Base-by-base conservation (phyloP, 2,329 filamentous ascomycete genomes). In the Coniochaeta pulveracea region DNA sequence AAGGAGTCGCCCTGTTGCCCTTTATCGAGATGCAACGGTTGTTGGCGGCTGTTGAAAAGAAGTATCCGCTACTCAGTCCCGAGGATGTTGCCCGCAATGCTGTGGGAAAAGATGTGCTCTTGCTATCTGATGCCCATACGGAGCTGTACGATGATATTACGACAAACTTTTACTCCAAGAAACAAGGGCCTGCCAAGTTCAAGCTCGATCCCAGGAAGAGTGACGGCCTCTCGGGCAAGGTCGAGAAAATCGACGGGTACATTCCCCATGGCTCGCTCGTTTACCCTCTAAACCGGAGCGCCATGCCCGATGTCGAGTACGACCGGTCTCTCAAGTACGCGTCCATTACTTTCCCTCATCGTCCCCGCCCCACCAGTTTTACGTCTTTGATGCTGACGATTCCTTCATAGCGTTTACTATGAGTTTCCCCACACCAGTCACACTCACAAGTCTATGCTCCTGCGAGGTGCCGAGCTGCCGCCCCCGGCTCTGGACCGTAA, bases 1-100 rank as follows among this genome's bases (percentile, higher is more conserved):
- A 96, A 55, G 91, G 91, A 42, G 81, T 98, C 34, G 86, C 85
- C 3, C 64, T 98, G 14, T 68, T 98, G 21, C 91, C 91, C 0
- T 98, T 96, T 55, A 98, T 98, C 47, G 88, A 98, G 47, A 91
- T 93, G 67, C 76, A 80, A 34, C 77, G 88, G 34, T 63, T 98
- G 12, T 64, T 98, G 7, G 67, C 70, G 12, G 89, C 89, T 7
- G 89, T 96, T 63, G 71, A 75, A 30, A 80, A 76, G 42, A 85
- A 82, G 47, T 94, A 95, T 49, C 82, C 81, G 6, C 62, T 84
- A 10, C 64, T 98, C 4, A 83, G 75, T 11, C 66, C 76, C 0
- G 84, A 85, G 29, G 91, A 96, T 49, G 63, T 67, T 26, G 72
- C 72, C 17, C 79, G 93, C 17, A 98, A 98, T 49, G 70, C 72